These are phyloP conservation scores for Sphaerulina populicola DNA, from an alignment of 2,329 filamentous ascomycete species.

Conservation along the genomic window DNA sequence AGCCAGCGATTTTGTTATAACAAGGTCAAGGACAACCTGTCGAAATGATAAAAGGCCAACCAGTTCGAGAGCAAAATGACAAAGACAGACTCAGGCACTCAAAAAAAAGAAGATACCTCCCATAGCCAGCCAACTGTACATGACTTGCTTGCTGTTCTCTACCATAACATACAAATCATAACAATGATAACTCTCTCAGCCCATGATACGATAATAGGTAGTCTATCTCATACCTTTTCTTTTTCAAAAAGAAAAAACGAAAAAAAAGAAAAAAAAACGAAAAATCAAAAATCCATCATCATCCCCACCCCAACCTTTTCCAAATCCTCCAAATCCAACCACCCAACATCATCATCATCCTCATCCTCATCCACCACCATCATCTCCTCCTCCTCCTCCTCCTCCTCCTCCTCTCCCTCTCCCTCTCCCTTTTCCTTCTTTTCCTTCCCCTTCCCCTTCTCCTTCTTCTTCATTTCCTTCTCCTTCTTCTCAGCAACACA, in stretches of 20 bases:
- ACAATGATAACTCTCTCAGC: not conserved
- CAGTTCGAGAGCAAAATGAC: not conserved
- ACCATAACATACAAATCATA: not conserved
- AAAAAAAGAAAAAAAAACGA: no score
- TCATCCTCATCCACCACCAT: constrained; percentile 24
- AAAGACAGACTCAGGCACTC: no score
- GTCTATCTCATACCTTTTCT: no score
- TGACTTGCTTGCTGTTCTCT: not conserved
- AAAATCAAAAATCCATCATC: constrained; percentile 66
- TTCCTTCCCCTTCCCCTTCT: constrained; percentile 36
- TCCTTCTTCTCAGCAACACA: constrained; percentile 59
- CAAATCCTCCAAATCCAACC: constrained; percentile 71
- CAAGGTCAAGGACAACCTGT: not conserved
- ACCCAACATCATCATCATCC: constrained; percentile 21
- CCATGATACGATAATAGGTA: no score
- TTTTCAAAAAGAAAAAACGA: no score
- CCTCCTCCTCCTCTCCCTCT: constrained; percentile 29
- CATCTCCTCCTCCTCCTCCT: constrained; percentile 29
- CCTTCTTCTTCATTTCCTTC: constrained; percentile 29
- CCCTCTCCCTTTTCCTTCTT: constrained; percentile 34
- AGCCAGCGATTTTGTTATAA: not conserved
- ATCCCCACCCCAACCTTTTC: constrained; percentile 82
- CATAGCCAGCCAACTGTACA: not conserved
- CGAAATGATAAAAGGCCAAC: not conserved
- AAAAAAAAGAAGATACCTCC: not conserved